Percentiles rank a stretch among this genome's conserved stretches.
These are phyloP conservation scores for Pisolithus microcarpus DNA, from an alignment of 768 basidiomycete genomes.

Conservation along the genomic window DNA sequence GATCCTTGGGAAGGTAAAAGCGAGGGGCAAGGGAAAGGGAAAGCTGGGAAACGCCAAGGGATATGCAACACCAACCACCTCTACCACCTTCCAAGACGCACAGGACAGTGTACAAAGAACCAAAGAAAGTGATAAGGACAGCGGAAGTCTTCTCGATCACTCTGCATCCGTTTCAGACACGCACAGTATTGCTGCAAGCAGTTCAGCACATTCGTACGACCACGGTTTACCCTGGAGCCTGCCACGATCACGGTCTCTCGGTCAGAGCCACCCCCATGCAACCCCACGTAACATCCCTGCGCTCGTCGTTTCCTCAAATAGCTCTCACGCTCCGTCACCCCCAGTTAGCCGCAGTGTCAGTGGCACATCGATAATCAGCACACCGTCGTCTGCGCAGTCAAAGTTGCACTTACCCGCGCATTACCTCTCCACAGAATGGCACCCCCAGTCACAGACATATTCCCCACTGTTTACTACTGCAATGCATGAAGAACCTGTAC, in stretches of 20 bases:
- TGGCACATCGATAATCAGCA: slow-evolving; percentile 17
- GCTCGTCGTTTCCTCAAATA: slow-evolving; percentile 21
- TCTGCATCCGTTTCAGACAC: slow-evolving; percentile 19
- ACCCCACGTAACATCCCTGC: slow-evolving; percentile 17
- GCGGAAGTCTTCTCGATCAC: slow-evolving; percentile 18
- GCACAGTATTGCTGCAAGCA: slow-evolving; percentile 23
- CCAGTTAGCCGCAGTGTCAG: slow-evolving; percentile 13
- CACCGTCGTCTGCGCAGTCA: slow-evolving; percentile 10
- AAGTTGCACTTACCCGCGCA: slow-evolving; percentile 6
- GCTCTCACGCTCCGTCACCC: slow-evolving; percentile 4
- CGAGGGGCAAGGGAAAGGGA: slow-evolving; percentile 20
- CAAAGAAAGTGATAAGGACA: slow-evolving; percentile 20
- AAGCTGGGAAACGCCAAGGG: background rate
- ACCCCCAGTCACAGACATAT: slow-evolving; percentile 6
- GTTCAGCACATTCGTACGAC: slow-evolving; percentile 17
- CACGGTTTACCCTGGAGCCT: slow-evolving; percentile 1
- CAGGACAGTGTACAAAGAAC: slow-evolving; percentile 2
- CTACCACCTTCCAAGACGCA: background rate
- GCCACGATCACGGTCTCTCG: background rate
- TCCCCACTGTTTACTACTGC: slow-evolving; percentile 1
- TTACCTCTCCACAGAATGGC: slow-evolving; percentile 25
- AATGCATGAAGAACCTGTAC: background rate
- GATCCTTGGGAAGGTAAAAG: slow-evolving; percentile 36
- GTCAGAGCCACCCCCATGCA: background rate
- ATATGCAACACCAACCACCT: background rate